A percentile compares a stretch with the other conserved stretches of the same genome.
Conservation (phyloP, 352 stramenopile species). For the Vaucheria bursata region DNA sequence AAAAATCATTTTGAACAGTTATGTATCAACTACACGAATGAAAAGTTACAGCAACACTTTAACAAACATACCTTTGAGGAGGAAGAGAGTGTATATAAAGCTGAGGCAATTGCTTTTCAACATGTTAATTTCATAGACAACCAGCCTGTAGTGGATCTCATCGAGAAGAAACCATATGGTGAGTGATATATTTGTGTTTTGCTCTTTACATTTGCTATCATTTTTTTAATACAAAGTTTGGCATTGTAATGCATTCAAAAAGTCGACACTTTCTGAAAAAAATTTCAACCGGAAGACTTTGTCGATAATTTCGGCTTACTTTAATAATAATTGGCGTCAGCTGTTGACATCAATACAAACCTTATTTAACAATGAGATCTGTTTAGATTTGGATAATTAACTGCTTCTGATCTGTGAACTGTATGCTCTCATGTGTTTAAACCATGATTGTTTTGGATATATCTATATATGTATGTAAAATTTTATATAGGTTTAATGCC, state of each 20-base stretch:
- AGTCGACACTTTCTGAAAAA: too few relatives aligned
- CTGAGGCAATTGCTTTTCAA: conserved; percentile 59
- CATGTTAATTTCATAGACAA: conserved; percentile 72
- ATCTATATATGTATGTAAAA: not conserved
- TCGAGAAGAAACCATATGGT: conserved; percentile 59
- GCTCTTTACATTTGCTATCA: too few relatives aligned
- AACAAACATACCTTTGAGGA: conserved; percentile 75
- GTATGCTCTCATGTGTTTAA: not conserved
- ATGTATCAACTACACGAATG: conserved; percentile 72
- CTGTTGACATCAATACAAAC: too few relatives aligned
- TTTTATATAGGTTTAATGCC: conserved; percentile 54
- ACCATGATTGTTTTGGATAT: not conserved
- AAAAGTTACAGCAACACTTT: conserved; percentile 77
- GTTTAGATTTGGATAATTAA: too few relatives aligned
- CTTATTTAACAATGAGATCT: too few relatives aligned
- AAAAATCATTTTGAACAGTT: conserved; percentile 67
- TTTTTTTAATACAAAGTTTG: too few relatives aligned
- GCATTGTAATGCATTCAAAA: too few relatives aligned
- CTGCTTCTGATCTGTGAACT: not conserved
- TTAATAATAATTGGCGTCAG: too few relatives aligned
- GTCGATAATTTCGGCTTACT: too few relatives aligned
- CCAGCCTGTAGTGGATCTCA: conserved; percentile 70
- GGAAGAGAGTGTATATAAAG: conserved; percentile 68
- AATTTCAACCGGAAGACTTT: too few relatives aligned
- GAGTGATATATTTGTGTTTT: not conserved